Evolutionary conservation across 2,329 filamentous ascomycete species (phyloP), one percentile per base, ranked within the genome.

Genomic region (Clarireedia monteithiana): DNA sequence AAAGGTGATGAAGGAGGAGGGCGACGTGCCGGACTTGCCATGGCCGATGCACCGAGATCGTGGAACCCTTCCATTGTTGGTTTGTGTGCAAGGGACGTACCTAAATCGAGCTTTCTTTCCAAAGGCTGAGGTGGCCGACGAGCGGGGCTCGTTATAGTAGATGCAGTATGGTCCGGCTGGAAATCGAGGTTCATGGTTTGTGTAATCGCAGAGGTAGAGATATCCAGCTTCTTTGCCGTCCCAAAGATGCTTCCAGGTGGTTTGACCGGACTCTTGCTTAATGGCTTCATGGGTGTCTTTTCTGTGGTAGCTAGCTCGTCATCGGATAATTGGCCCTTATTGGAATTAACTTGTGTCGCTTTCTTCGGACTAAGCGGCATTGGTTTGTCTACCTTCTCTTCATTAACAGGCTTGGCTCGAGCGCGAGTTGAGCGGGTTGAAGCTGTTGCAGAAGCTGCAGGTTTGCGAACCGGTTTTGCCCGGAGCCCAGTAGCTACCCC

Each of bases 301-400:
- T 80, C 77, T 44, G 71, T 73, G 9, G 72, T 74, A 27, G 77
- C 77, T 38, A 85, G 75, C 67, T 85, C 81, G 64, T 85, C 82
- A 50, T 85, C 82, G 14, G 81, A 83, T 30, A 74, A 73, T 27
- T 66, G 64, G 51, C 79, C 78, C 58, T 69, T 64, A 66, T 73
- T 58, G 14, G 56, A 60, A 50, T 75, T 72, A 62, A 84, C 72
- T 71, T 84, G 80, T 42, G 80, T 81, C 62, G 81, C 76, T 74
- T 85, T 86, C 74, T 80, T 84, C 71, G 81, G 82, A 70, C 81
- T 84, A 53, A 85, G 72, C 36, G 82, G 81, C 55, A 75, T 75
- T 55, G 75, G 76, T 55, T 72, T 67, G 58, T 72, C 69, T 20
- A 64, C 61, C 7, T 68, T 57, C 46, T 67, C 59, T n/a, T 68